Evolutionary conservation across 495 filamentous ascomycete species (phyloP).

Genomic region (Tetracladium marchalianum): DNA sequence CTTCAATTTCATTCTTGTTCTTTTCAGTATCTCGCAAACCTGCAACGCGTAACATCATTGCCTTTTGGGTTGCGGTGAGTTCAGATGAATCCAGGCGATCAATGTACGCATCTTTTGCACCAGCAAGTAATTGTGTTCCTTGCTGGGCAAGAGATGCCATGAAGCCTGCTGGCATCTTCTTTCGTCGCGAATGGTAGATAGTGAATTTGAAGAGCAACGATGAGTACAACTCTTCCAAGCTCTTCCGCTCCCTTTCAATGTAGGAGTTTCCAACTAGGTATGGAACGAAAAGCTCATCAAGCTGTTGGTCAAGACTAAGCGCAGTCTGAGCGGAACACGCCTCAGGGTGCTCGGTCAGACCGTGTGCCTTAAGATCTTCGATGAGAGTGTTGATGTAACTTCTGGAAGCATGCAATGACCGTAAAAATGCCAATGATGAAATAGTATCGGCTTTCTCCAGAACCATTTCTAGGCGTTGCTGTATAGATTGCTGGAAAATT

Average conservation of each 20-base stretch:
- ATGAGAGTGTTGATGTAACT: constrained; percentile 75
- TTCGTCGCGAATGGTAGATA: constrained; percentile 76
- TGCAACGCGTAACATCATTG: constrained; percentile 77
- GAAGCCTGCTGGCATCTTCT: constrained; percentile 77
- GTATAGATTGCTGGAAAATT: constrained; percentile 95
- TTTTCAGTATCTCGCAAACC: constrained; percentile 46
- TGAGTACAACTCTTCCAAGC: constrained; percentile 83
- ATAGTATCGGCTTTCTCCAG: constrained; percentile 85
- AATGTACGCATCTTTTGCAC: constrained; percentile 76
- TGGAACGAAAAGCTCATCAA: constrained; percentile 93
- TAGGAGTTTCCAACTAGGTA: constrained; percentile 92
- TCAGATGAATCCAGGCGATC: constrained; percentile 78
- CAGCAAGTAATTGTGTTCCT: constrained; percentile 69
- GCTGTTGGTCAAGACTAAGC: constrained; percentile 81
- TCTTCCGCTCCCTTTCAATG: constrained; percentile 87
- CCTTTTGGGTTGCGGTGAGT: constrained; percentile 70
- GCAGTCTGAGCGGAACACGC: constrained; percentile 79
- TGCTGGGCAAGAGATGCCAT: constrained; percentile 84
- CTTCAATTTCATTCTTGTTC: constrained; percentile 66
- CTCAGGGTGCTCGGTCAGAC: constrained; percentile 90
- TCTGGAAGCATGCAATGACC: constrained; percentile 81
- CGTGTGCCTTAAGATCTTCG: constrained; percentile 89
- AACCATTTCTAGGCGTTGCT: constrained; percentile 92
- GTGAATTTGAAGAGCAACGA: constrained; percentile 93
- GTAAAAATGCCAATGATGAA: constrained; percentile 84